phyloP scores from a whole-genome alignment of 768 basidiomycete genomes.

The Solioccasus polychromus region DNA sequence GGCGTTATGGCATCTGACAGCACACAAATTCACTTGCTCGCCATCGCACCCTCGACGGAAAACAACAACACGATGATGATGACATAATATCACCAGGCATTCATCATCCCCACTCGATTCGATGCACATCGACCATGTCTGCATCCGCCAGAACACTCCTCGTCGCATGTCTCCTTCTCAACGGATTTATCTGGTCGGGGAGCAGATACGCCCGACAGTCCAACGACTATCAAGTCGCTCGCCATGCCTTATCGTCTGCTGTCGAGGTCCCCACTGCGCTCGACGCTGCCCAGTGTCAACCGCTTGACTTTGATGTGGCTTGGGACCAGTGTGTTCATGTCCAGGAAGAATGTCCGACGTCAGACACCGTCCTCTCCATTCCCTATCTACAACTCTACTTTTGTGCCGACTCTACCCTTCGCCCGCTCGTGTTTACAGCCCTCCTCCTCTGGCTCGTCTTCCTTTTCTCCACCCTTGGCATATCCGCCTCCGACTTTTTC shows the following conservation, averaged over 20 bases:
- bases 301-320: constrained; percentile 47
- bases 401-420: constrained; percentile 53
- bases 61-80: no score
- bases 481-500: constrained; percentile 96
- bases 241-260: neutral
- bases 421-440: constrained; percentile 59
- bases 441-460: constrained; percentile 81
- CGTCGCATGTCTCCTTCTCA: constrained; percentile 48
- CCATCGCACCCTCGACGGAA: no score
- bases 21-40: no score
- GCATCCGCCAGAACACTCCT: constrained; percentile 49
- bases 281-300: constrained; percentile 59
- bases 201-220: constrained; percentile 43
- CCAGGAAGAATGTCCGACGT: constrained; percentile 48
- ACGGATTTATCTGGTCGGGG: constrained; percentile 65
- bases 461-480: constrained; percentile 94
- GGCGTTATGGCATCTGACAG: neutral
- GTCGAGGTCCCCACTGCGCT: neutral
- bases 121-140: no score
- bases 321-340: constrained; percentile 67
- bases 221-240: constrained; percentile 5
- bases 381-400: constrained; percentile 71
- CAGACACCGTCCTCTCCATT: constrained; percentile 66
- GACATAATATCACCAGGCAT: no score
- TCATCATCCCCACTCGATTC: no score